A percentile compares a stretch with the other conserved stretches of the same genome.
phyloP scores from a whole-genome alignment of 2,329 filamentous ascomycete genomes.

The Rhinocladiella mackenziei region DNA sequence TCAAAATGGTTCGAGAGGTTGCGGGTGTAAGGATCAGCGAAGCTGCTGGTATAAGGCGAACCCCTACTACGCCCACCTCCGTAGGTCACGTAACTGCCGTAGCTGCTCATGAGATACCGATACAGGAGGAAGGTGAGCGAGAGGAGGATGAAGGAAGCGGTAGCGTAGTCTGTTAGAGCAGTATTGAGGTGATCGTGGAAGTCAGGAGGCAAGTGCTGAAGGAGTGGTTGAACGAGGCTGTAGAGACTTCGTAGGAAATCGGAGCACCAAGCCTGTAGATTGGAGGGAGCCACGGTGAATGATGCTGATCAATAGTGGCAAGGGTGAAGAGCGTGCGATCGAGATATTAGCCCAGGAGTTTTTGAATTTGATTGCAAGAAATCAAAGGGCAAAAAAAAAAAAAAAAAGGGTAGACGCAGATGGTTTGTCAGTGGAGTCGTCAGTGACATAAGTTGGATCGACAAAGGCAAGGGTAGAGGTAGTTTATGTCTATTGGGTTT shows the following conservation, averaged over 20 bases:
- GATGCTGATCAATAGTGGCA: neutral
- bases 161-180: conserved; percentile 20
- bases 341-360: neutral
- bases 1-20: conserved; percentile 27
- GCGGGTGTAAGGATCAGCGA: conserved; percentile 17
- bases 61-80: conserved; percentile 21
- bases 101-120: conserved; percentile 30
- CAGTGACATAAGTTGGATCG: no score
- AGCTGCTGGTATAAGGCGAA: conserved; percentile 23
- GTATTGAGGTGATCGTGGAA: conserved; percentile 16
- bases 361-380: neutral
- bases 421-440: neutral
- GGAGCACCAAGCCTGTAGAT: conserved; percentile 24
- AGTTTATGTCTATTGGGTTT: neutral
- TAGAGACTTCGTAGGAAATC: conserved; percentile 15
- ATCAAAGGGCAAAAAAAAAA: neutral
- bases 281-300: conserved; percentile 29
- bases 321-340: neutral
- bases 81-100: conserved; percentile 20
- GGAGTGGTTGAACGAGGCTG: conserved; percentile 18
- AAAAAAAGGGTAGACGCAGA: neutral
- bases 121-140: conserved; percentile 26
- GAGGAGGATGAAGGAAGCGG: conserved; percentile 29
- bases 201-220: conserved; percentile 15
- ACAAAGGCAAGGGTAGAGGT: no score